Conservation (phyloP, 2,329 filamentous ascomycete species). For the Beauveria scarabaeidicola region DNA sequence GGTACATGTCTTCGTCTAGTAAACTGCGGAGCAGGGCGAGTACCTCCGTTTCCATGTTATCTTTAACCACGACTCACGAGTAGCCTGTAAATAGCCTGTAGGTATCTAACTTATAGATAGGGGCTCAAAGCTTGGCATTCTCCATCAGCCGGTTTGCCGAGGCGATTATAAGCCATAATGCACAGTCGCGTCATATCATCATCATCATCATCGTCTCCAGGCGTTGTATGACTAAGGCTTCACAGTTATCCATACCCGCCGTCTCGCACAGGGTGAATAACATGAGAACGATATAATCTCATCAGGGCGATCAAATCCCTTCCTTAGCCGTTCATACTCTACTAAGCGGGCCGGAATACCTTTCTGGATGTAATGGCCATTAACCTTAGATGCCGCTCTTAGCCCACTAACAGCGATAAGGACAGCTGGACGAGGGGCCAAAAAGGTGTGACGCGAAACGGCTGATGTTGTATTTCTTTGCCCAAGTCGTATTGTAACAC, state of each 20-base stretch:
- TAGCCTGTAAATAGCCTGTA: too few relatives aligned
- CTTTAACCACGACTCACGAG: neutral
- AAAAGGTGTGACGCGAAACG: neutral
- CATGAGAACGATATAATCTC: too few relatives aligned
- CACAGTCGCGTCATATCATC: neutral
- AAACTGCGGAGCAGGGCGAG: neutral
- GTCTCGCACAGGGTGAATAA: too few relatives aligned
- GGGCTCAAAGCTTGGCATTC: neutral
- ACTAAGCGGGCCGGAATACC: too few relatives aligned
- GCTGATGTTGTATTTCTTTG: neutral
- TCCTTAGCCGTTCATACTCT: too few relatives aligned
- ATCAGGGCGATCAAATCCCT: too few relatives aligned
- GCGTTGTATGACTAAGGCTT: neutral
- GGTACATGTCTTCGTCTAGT: neutral
- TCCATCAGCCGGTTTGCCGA: neutral
- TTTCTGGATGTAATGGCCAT: too few relatives aligned
- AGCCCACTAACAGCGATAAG: neutral
- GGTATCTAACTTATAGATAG: neutral
- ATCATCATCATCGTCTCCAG: neutral
- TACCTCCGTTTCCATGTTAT: neutral
- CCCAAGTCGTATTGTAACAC: neutral
- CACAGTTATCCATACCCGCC: too few relatives aligned
- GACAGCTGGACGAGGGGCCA: neutral
- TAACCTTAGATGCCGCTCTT: too few relatives aligned
- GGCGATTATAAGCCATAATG: neutral